Conservation (phyloP, 306 rosid genomes). For the Myrica gale region DNA sequence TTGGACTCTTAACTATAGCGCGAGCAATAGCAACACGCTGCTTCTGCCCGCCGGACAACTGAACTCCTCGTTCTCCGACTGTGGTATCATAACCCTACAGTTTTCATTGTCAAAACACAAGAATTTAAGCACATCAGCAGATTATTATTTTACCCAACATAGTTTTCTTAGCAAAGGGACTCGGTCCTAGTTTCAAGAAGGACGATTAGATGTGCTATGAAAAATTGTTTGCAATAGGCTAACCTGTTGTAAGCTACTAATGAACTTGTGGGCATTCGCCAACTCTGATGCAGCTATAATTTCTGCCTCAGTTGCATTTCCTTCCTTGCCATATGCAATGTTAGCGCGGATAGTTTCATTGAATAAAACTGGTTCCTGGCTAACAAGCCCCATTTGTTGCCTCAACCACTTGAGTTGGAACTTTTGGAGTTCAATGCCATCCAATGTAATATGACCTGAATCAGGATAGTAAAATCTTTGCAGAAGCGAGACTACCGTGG, state of each 20-base stretch:
- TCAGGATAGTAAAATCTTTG: constrained; percentile 69
- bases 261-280: constrained; percentile 66
- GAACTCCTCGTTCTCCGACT: constrained; percentile 61
- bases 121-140: neutral
- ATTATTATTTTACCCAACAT: neutral
- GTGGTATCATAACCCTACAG: constrained; percentile 57
- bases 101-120: neutral
- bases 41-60: constrained; percentile 64
- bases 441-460: constrained; percentile 59
- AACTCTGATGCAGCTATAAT: constrained; percentile 58
- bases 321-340: constrained; percentile 67
- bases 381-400: constrained; percentile 68
- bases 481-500: constrained; percentile 52
- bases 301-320: constrained; percentile 59
- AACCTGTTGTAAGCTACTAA: constrained; percentile 64
- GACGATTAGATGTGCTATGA: neutral
- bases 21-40: constrained; percentile 70
- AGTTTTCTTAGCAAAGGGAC: neutral
- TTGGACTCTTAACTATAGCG: constrained; percentile 61
- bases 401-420: constrained; percentile 59
- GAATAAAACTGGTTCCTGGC: constrained; percentile 64
- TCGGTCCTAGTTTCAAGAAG: neutral
- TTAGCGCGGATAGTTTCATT: constrained; percentile 56
- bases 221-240: neutral
- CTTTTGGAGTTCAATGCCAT: constrained; percentile 48